phyloP scores from a whole-genome alignment of 345 rosid species.

The Rhodamnia argentea region DNA sequence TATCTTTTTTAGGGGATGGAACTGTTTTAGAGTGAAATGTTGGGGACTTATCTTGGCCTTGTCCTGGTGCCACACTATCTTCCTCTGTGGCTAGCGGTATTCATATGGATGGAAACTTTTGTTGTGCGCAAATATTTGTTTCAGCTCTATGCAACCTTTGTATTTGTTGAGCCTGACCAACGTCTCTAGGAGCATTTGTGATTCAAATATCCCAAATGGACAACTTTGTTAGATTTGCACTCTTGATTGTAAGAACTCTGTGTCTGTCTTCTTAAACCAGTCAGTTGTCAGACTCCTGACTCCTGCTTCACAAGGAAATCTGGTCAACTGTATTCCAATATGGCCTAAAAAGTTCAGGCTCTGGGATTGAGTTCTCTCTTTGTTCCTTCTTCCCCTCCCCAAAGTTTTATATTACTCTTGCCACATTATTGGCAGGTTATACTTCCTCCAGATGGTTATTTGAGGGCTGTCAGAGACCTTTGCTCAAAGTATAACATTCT shows the following conservation, averaged over 20 bases:
- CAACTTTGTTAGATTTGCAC: neutral
- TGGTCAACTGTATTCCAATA: neutral
- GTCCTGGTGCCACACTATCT: neutral
- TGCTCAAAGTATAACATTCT: conserved; percentile 68
- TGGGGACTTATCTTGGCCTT: neutral
- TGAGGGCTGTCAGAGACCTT: conserved; percentile 74
- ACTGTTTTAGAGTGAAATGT: neutral
- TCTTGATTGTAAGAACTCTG: neutral
- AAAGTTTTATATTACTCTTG: neutral
- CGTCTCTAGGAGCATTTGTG: neutral
- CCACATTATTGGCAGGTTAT: conserved; percentile 39
- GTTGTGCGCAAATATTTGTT: neutral
- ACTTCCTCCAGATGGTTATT: conserved; percentile 80
- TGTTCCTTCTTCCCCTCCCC: neutral
- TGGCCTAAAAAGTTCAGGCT: neutral
- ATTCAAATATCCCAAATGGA: neutral
- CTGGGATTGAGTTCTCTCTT: neutral
- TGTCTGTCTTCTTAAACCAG: neutral
- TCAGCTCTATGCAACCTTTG: neutral
- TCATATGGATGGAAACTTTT: neutral
- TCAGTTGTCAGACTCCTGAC: neutral
- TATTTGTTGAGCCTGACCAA: neutral
- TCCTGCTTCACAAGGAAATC: neutral
- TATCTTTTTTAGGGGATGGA: neutral
- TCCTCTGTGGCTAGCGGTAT: neutral